phyloP scores from a whole-genome alignment of 2,329 filamentous ascomycete genomes.

The Aureobasidium sp. region DNA sequence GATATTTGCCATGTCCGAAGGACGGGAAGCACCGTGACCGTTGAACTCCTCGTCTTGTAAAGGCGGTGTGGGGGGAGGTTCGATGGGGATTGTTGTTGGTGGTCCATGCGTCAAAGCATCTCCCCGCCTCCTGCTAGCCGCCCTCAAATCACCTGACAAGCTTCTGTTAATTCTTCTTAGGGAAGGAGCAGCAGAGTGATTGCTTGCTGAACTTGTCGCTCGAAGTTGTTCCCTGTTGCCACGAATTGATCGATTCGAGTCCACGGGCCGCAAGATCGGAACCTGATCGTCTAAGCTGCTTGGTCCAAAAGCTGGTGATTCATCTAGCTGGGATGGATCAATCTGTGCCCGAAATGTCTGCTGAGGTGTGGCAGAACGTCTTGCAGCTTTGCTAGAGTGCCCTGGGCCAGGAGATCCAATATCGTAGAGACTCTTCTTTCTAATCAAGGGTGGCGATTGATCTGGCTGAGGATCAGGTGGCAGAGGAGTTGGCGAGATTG shows the following conservation, averaged over 20 bases:
- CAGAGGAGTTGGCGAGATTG: not conserved
- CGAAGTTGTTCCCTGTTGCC: slow-evolving; percentile 39
- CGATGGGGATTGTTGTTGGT: slow-evolving; percentile 31
- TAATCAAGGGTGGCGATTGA: not conserved
- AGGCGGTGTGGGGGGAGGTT: slow-evolving; percentile 42
- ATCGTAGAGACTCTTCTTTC: slow-evolving; percentile 31
- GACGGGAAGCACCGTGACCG: slow-evolving; percentile 62
- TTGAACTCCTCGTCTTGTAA: slow-evolving; percentile 53
- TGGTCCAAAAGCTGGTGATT: not conserved
- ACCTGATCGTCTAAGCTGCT: not conserved
- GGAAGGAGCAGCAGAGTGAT: slow-evolving; percentile 56
- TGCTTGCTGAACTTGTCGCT: slow-evolving; percentile 56
- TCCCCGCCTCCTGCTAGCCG: slow-evolving; percentile 53
- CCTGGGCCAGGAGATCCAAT: slow-evolving; percentile 31
- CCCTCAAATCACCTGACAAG: slow-evolving; percentile 70
- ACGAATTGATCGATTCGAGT: slow-evolving; percentile 32
- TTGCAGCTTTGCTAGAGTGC: slow-evolving; percentile 32
- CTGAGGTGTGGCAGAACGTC: slow-evolving; percentile 31
- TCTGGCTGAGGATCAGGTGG: not conserved
- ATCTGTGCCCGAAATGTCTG: slow-evolving; percentile 29
- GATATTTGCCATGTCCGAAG: slow-evolving; percentile 84
- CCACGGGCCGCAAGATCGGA: not conserved
- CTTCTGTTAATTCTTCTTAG: slow-evolving; percentile 61
- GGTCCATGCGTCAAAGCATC: slow-evolving; percentile 28
- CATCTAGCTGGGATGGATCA: not conserved